Conservation (phyloP, 129 eudicot genomes). For the Escallonia herrerae region DNA sequence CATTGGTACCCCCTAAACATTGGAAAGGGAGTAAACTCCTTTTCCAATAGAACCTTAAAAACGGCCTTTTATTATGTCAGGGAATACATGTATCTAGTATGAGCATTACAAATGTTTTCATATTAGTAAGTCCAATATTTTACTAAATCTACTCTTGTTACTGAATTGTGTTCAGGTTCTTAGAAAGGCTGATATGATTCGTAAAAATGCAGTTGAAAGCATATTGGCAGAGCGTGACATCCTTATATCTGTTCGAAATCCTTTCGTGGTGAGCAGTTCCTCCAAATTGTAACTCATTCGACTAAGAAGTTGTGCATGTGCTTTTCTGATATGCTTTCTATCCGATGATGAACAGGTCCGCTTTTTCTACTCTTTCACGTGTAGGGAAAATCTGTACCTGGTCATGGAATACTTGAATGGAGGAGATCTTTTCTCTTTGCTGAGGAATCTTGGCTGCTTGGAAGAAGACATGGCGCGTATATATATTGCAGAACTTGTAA, state of each 20-base stretch:
- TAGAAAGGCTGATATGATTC: constrained; percentile 96
- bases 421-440: constrained; percentile 93
- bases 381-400: constrained; percentile 91
- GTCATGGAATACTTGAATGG: constrained; percentile 98
- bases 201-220: constrained; percentile 97
- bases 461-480: constrained; percentile 95
- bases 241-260: constrained; percentile 85
- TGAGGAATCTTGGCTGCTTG: constrained; percentile 87
- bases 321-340: constrained; percentile 21
- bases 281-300: neutral
- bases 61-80: no score
- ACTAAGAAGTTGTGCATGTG: constrained; percentile 3
- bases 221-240: constrained; percentile 95
- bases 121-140: neutral
- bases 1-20: no score
- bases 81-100: no score
- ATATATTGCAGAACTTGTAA: constrained; percentile 93
- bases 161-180: constrained; percentile 57
- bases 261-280: constrained; percentile 82
- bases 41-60: no score
- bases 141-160: constrained; percentile 15
- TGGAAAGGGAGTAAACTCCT: no score
- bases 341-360: constrained; percentile 69
- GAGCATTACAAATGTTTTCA: no score
- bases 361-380: constrained; percentile 95